phyloP scores from a whole-genome alignment of 2,329 filamentous ascomycete genomes.

The Fusarium vanettenii region DNA sequence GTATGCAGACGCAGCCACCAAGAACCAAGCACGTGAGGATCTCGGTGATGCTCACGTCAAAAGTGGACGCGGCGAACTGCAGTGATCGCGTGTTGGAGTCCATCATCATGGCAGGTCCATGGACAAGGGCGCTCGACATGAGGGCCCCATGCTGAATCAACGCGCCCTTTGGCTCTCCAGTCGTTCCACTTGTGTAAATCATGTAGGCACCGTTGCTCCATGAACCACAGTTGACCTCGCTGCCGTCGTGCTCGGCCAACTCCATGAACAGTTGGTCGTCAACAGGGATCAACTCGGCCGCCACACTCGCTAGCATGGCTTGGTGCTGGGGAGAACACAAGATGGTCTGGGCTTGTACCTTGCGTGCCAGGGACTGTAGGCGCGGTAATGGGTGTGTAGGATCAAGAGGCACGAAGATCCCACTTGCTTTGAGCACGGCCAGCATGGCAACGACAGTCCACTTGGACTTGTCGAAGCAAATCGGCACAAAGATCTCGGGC shows the following conservation, averaged over 20 bases:
- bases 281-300: slow-evolving; percentile 27
- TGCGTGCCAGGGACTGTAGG: slow-evolving; percentile 20
- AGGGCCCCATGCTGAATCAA: slow-evolving; percentile 36
- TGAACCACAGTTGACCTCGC: slow-evolving; percentile 6
- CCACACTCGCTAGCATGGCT: slow-evolving; percentile 17
- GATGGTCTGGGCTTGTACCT: slow-evolving; percentile 29
- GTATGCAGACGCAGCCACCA: slow-evolving; percentile 49
- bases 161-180: slow-evolving; percentile 33
- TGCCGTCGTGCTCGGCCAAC: not conserved
- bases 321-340: slow-evolving; percentile 37
- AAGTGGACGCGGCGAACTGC: slow-evolving; percentile 48
- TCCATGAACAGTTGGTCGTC: slow-evolving; percentile 25
- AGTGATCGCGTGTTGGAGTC: slow-evolving; percentile 42
- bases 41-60: slow-evolving; percentile 46
- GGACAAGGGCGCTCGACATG: slow-evolving; percentile 28
- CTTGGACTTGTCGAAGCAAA: slow-evolving; percentile 47
- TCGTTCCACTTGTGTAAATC: slow-evolving; percentile 38
- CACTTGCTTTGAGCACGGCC: slow-evolving; percentile 42
- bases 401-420: slow-evolving; percentile 39
- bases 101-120: slow-evolving; percentile 41
- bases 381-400: slow-evolving; percentile 35
- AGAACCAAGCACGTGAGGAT: slow-evolving; percentile 31
- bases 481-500: slow-evolving; percentile 41
- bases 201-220: slow-evolving; percentile 36
- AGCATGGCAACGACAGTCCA: slow-evolving; percentile 45